These are phyloP conservation scores for Aureobasidium musti DNA, from an alignment of 2,329 filamentous ascomycete species.

Conservation along the genomic window DNA sequence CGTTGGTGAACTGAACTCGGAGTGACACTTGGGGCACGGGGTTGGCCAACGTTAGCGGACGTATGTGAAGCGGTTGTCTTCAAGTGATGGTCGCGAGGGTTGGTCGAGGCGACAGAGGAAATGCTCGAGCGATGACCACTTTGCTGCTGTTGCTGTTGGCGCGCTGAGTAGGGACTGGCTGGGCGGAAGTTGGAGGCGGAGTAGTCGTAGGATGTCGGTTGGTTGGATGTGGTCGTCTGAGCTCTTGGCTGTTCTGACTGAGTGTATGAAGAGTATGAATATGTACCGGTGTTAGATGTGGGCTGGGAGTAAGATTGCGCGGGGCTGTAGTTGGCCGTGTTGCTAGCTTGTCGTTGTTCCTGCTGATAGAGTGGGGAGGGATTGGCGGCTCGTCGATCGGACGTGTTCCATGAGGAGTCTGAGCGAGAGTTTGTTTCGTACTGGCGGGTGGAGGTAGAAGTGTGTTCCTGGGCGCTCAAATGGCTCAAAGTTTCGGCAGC, in stretches of 20 bases:
- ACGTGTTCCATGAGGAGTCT: conserved; percentile 20
- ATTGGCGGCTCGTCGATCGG: conserved; percentile 15
- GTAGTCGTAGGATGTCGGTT: conserved; percentile 12
- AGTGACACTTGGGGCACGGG: conserved; percentile 30
- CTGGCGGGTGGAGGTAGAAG: not conserved
- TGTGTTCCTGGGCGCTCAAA: conserved; percentile 28
- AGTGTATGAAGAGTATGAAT: conserved; percentile 25
- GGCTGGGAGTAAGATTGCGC: conserved; percentile 24
- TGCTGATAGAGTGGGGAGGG: conserved; percentile 16
- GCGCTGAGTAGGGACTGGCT: conserved; percentile 19
- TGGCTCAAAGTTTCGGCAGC: conserved; percentile 32
- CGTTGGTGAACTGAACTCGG: conserved; percentile 30
- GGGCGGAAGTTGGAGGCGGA: conserved; percentile 17
- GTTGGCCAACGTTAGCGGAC: conserved; percentile 23
- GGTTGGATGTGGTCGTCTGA: conserved; percentile 12
- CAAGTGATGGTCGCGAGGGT: conserved; percentile 17
- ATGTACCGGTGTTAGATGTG: not conserved
- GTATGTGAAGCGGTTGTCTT: not conserved
- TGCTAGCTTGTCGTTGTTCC: not conserved
- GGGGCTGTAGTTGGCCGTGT: conserved; percentile 7
- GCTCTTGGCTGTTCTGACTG: conserved; percentile 23
- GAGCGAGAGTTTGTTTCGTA: conserved; percentile 7
- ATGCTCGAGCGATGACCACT: conserved; percentile 7
- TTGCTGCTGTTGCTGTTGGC: conserved; percentile 11
- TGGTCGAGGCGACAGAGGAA: not conserved